Conservation (phyloP, 768 basidiomycete genomes). For the Agrocybe praecox region DNA sequence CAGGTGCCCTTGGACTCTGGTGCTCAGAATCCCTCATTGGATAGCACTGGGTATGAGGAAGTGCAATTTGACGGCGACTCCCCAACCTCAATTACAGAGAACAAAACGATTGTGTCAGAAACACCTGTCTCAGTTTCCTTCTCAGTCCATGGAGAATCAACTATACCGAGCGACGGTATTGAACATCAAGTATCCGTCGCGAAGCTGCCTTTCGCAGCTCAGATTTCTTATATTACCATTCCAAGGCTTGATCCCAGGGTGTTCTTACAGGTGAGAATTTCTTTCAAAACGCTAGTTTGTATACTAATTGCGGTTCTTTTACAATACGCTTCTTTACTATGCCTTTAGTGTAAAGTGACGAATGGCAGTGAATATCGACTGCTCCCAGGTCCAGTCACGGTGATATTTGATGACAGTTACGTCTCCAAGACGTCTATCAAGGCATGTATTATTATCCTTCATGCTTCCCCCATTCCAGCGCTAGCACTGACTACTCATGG, state of each 20-base stretch:
- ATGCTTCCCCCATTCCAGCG: too few species aligned
- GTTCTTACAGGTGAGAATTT: constrained; percentile 46
- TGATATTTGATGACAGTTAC: constrained; percentile 59
- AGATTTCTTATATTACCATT: constrained; percentile 48
- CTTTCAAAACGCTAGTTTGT: neutral
- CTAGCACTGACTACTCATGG: too few species aligned
- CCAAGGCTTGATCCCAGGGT: constrained; percentile 52
- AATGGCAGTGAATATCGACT: constrained; percentile 61
- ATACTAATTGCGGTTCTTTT: too few species aligned
- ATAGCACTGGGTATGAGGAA: constrained; percentile 27
- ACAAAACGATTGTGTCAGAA: constrained; percentile 48
- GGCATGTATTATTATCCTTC: constrained; percentile 24
- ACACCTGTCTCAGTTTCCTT: constrained; percentile 56
- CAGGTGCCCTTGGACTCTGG: constrained; percentile 10
- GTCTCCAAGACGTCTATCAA: constrained; percentile 54
- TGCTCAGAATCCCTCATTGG: neutral
- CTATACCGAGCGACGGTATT: constrained; percentile 55
- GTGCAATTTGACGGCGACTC: constrained; percentile 20
- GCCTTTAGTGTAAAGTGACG: constrained; percentile 45
- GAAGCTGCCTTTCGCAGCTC: constrained; percentile 45
- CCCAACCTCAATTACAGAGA: constrained; percentile 23
- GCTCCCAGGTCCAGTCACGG: constrained; percentile 53
- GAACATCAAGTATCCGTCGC: constrained; percentile 59
- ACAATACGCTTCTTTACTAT: constrained; percentile 2
- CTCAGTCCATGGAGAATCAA: constrained; percentile 48